Evolutionary conservation across 805 yeast genomes (phyloP), one percentile per base, ranked within the genome.

Genomic region (Saccharomycopsis sp.): DNA sequence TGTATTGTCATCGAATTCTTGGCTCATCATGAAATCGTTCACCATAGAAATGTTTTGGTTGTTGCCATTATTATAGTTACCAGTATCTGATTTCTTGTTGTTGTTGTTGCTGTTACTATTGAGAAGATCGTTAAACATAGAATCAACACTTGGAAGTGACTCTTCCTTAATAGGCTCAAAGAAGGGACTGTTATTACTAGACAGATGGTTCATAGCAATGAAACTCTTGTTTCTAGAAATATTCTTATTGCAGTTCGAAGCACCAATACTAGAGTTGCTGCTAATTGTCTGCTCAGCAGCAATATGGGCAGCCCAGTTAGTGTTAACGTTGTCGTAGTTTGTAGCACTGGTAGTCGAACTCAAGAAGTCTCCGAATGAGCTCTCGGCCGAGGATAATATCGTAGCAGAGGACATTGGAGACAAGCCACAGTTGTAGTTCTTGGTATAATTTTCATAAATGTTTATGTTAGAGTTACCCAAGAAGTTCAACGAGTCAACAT

Each of bases 121-220:
- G 55, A 59, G 54, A 49, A 53, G 47, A 34, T 56, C 59, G 38
- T 52, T 49, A 49, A 53, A 35, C 15, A 56, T 41, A 8, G 59
- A 38, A n/a, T 38, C 34, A 9, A 23, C 60, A 24, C 41, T 29
- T 34, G 19, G 34, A 7, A 55, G 20, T 3, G 25, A n/a, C 9
- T 56, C 56, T 29, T 56, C 61, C 12, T 57, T 42, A 17, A 53
- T 56, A 2, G 62, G 62, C 24, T 53, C 62, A 35, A 57, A 56
- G 54, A 59, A 59, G 19, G 62, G 62, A 20, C 55, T 49, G 41
- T 56, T 47, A 47, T 56, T 23, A 29, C 15, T 15, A 20, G 58
- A 25, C 44, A 8, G 17, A 41, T 38, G 14, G 15, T 24, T 22
- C 22, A 24, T 24, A 42, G 49, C 49, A 19, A 19, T 19, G 22